Evolutionary conservation across 306 rosid genomes (phyloP).

Genomic region (Citrullus amarus): DNA sequence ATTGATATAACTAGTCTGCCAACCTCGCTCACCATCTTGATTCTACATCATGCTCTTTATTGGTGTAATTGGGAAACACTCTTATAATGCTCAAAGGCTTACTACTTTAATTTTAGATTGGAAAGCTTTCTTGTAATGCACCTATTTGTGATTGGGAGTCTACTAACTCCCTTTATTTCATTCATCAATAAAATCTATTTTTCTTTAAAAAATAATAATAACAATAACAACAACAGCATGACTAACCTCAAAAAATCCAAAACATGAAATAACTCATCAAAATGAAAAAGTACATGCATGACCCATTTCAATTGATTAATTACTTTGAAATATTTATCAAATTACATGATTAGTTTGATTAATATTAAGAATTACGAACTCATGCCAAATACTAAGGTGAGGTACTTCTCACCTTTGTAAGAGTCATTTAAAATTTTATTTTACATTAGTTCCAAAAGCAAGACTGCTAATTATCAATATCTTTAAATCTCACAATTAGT

Average conservation of each 20-base stretch:
- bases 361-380: not conserved
- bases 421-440: not conserved
- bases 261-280: not conserved
- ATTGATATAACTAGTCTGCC: not conserved
- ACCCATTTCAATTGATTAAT: not conserved
- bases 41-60: no score
- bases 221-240: not conserved
- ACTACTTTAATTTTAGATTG: no score
- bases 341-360: not conserved
- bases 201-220: no score
- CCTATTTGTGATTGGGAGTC: no score
- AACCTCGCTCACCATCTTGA: no score
- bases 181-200: no score
- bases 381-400: not conserved
- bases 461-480: not conserved
- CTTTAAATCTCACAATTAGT: not conserved
- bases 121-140: no score
- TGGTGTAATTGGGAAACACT: no score
- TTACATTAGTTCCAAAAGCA: not conserved
- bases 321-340: no score
- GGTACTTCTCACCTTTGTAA: not conserved
- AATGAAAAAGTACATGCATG: not conserved
- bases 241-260: not conserved
- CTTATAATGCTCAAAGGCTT: no score
- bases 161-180: no score